Conservation (phyloP, 2,329 filamentous ascomycete genomes). For the Colletotrichum sp. region DNA sequence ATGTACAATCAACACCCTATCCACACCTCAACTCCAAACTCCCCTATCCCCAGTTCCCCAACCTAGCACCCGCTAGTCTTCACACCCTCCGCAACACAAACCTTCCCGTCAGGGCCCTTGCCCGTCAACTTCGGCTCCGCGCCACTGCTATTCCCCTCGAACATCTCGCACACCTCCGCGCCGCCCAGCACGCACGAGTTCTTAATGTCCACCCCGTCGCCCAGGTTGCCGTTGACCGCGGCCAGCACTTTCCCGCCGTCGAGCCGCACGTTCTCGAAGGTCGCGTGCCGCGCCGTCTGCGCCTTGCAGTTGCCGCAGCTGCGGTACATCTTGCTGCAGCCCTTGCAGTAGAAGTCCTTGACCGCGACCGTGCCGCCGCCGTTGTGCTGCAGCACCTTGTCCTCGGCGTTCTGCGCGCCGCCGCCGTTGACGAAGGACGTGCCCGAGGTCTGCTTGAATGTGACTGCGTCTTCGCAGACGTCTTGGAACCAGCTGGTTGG, state of each 20-base stretch:
- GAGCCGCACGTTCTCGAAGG: constrained; percentile 48
- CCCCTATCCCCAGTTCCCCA: neutral
- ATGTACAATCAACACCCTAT: neutral
- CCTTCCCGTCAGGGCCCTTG: constrained; percentile 19
- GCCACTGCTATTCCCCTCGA: constrained; percentile 8
- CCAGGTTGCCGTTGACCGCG: constrained; percentile 44
- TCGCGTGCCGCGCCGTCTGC: constrained; percentile 42
- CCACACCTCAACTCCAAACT: neutral
- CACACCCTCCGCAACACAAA: constrained; percentile 3
- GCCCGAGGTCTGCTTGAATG: constrained; percentile 38
- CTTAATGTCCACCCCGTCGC: constrained; percentile 24
- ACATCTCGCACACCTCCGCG: constrained; percentile 16
- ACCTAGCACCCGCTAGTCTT: constrained; percentile 13
- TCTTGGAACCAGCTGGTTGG: constrained; percentile 42
- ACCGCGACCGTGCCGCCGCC: constrained; percentile 29
- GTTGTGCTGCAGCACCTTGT: constrained; percentile 22
- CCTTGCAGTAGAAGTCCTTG: constrained; percentile 44
- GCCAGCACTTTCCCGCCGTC: constrained; percentile 42
- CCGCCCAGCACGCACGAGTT: constrained; percentile 23
- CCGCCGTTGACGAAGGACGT: constrained; percentile 40
- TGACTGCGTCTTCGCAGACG: constrained; percentile 38
- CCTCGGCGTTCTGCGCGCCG: constrained; percentile 13
- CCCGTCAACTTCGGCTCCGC: constrained; percentile 10
- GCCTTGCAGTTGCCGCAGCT: constrained; percentile 52
- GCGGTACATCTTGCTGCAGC: constrained; percentile 52